These are phyloP conservation scores for Fraxinus pennsylvanica DNA, from an alignment of 257 asterid genomes.

Conservation along the genomic window DNA sequence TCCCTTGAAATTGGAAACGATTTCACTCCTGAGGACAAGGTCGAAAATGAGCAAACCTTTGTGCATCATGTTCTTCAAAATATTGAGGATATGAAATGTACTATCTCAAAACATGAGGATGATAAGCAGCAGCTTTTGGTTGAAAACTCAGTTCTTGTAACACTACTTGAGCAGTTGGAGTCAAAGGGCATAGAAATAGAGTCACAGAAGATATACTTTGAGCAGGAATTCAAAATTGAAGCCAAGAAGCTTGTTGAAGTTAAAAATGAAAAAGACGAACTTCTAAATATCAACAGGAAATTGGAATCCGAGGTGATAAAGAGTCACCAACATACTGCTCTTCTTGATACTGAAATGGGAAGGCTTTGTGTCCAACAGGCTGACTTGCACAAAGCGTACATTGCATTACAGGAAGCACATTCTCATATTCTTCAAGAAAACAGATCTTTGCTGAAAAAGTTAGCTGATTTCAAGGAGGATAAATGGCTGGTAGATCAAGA, in stretches of 20 bases:
- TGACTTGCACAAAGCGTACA: conserved; percentile 51
- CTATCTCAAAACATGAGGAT: conserved; percentile 55
- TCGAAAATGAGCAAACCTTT: conserved; percentile 57
- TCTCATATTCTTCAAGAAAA: conserved; percentile 59
- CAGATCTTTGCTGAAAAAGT: conserved; percentile 45
- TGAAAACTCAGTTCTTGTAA: conserved; percentile 75
- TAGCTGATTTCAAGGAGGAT: conserved; percentile 57
- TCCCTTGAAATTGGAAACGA: conserved; percentile 51
- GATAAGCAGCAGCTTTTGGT: conserved; percentile 63
- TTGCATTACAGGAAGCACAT: conserved; percentile 45
- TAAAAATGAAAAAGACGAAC: conserved; percentile 55
- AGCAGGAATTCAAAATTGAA: conserved; percentile 48
- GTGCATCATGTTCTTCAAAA: conserved; percentile 49
- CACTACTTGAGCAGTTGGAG: conserved; percentile 72
- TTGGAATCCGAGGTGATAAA: conserved; percentile 48
- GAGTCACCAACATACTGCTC: conserved; percentile 39
- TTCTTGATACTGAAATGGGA: conserved; percentile 52
- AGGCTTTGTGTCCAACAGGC: conserved; percentile 46
- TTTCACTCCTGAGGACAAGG: conserved; percentile 35
- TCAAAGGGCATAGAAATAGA: conserved; percentile 63
- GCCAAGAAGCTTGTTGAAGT: conserved; percentile 48
- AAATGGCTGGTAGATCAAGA: conserved; percentile 52
- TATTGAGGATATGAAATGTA: conserved; percentile 57
- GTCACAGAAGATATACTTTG: conserved; percentile 54
- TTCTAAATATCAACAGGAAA: conserved; percentile 54